phyloP scores from a whole-genome alignment of 164 flowering plant genomes.

The Macadamia integrifolia region DNA sequence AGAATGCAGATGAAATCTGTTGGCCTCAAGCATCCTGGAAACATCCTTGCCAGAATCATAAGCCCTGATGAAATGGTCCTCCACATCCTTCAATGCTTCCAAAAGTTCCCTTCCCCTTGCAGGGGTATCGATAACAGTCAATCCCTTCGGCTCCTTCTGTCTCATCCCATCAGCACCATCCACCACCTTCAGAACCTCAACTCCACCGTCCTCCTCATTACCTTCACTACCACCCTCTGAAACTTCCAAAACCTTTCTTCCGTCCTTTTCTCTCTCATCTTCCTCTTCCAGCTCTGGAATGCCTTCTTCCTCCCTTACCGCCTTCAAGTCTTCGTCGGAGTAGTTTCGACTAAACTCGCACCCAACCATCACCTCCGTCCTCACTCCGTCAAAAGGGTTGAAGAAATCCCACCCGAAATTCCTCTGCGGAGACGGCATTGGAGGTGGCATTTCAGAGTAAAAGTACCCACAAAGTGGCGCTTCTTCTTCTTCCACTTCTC shows the following conservation, averaged over 20 bases:
- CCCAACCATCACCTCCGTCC: conserved; percentile 45
- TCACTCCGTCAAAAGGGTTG: conserved; percentile 52
- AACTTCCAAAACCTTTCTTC: conserved; percentile 18
- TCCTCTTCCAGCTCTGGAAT: conserved; percentile 33
- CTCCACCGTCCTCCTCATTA: conserved; percentile 17
- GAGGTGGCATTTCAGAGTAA: conserved; percentile 23
- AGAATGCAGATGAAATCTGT: conserved; percentile 57
- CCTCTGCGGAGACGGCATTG: conserved; percentile 56
- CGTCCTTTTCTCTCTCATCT: conserved; percentile 32
- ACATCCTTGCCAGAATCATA: conserved; percentile 84
- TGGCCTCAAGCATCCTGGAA: conserved; percentile 82
- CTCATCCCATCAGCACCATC: conserved; percentile 19
- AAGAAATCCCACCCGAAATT: conserved; percentile 34
- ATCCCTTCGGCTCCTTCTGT: conserved; percentile 42
- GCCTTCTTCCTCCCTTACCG: conserved; percentile 81
- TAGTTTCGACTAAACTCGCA: conserved; percentile 40
- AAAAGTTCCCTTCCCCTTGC: conserved; percentile 71
- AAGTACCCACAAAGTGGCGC: conserved; percentile 15
- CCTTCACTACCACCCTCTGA: conserved; percentile 21
- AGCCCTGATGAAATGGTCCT: conserved; percentile 73
- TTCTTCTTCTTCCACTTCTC: conserved; percentile 15
- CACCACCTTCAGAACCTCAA: conserved; percentile 22
- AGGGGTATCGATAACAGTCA: conserved; percentile 55
- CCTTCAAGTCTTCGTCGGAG: conserved; percentile 71
- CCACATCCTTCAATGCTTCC: conserved; percentile 81